phyloP scores from a whole-genome alignment of 2,329 filamentous ascomycete species.

The Pseudogymnoascus sp. region DNA sequence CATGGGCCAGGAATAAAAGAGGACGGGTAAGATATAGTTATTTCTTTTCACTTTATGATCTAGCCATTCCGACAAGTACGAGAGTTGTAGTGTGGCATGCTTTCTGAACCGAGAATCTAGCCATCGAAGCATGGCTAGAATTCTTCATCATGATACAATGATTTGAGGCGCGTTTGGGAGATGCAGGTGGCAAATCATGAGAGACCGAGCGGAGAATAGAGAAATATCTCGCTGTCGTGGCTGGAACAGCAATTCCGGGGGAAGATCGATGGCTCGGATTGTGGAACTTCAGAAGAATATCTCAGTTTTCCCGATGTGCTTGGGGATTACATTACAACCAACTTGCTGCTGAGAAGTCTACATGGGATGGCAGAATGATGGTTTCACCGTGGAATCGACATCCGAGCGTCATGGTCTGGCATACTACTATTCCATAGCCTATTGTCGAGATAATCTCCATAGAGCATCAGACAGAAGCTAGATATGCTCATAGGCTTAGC shows the following conservation, averaged over 20 bases:
- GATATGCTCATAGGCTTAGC: slow-evolving; percentile 40
- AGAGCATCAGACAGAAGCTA: slow-evolving; percentile 41
- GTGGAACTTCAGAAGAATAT: neutral
- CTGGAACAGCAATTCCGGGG: neutral
- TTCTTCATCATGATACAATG: neutral
- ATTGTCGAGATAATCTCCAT: slow-evolving; percentile 63
- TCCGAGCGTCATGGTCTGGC: slow-evolving; percentile 28
- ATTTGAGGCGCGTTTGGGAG: slow-evolving; percentile 6
- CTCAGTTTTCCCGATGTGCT: neutral
- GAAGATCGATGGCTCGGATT: neutral
- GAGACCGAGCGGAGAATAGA: neutral
- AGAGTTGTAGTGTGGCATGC: neutral
- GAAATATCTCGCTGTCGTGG: neutral
- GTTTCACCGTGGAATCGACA: slow-evolving; percentile 1
- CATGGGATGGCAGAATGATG: slow-evolving; percentile 3
- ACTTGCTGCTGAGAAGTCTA: slow-evolving; percentile 1
- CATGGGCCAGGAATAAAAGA: slow-evolving; percentile 71
- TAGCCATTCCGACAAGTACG: slow-evolving; percentile 7
- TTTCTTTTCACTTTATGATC: slow-evolving; percentile 15
- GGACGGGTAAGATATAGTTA: slow-evolving; percentile 68
- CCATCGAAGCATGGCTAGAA: neutral
- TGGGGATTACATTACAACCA: neutral
- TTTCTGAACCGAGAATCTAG: neutral
- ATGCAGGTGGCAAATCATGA: neutral
- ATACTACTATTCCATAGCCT: slow-evolving; percentile 45